These are phyloP conservation scores for Hypomyces perniciosus DNA, from an alignment of 2,329 filamentous ascomycete species.

Conservation along the genomic window DNA sequence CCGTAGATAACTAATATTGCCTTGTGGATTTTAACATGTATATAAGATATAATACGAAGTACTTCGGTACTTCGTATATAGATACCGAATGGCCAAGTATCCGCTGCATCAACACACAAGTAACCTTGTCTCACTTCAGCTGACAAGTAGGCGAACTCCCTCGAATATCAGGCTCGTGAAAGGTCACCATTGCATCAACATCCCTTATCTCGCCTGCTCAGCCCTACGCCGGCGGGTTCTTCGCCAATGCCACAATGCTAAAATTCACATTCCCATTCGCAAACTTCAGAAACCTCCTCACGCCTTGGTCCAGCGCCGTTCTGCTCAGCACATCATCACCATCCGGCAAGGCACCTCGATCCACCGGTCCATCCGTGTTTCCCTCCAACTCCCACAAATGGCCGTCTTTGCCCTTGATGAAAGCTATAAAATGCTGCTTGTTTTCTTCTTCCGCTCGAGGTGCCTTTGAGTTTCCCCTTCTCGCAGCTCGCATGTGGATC, in stretches of 20 bases:
- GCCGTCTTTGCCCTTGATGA: constrained; percentile 61
- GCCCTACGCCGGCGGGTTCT: constrained; percentile 4
- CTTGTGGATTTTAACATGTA: too few species aligned
- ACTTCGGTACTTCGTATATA: too few species aligned
- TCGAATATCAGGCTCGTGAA: too few species aligned
- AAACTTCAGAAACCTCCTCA: constrained; percentile 37
- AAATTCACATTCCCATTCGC: constrained; percentile 32
- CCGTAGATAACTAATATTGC: too few species aligned
- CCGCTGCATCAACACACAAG: too few species aligned
- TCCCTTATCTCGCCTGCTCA: too few species aligned
- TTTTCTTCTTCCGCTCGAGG: constrained; percentile 55
- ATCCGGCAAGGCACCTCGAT: constrained; percentile 50
- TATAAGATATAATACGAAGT: too few species aligned
- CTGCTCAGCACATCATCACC: constrained; percentile 61
- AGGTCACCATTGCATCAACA: too few species aligned
- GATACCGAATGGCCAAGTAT: too few species aligned
- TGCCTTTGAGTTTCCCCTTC: constrained; percentile 59
- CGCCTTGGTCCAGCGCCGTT: constrained; percentile 57
- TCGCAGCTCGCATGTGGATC: constrained; percentile 66
- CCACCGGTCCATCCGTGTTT: constrained; percentile 63
- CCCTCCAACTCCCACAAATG: constrained; percentile 78
- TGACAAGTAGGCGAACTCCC: too few species aligned
- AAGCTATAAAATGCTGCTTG: constrained; percentile 76
- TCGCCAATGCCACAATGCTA: constrained; percentile 33
- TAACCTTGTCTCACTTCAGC: too few species aligned